Evolutionary conservation across 495 filamentous ascomycete species (phyloP).

Genomic region (Daldinia caldariorum): DNA sequence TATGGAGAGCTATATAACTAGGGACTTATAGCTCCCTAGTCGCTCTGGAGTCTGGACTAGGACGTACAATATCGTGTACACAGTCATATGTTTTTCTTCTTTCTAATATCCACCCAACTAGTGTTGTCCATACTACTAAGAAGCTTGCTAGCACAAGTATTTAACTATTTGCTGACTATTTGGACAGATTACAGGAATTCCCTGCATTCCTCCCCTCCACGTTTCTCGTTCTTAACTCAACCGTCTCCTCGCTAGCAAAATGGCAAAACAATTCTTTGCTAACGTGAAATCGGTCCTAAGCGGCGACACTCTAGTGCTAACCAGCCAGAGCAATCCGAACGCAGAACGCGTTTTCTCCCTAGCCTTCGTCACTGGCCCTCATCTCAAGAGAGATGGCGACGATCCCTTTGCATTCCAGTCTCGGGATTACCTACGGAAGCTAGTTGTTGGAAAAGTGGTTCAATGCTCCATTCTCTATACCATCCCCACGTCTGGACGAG

Average conservation of each 20-base stretch:
- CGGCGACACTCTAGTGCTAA: slow-evolving; percentile 88
- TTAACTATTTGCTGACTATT: slow-evolving; percentile 20
- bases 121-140: not conserved
- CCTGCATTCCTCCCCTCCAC: slow-evolving; percentile 38
- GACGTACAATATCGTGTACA: not conserved
- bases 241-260: slow-evolving; percentile 40
- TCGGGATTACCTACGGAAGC: slow-evolving; percentile 85
- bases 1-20: not conserved
- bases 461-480: slow-evolving; percentile 83
- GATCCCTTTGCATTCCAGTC: slow-evolving; percentile 93
- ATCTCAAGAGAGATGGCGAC: slow-evolving; percentile 86
- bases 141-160: not conserved
- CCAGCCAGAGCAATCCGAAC: slow-evolving; percentile 75
- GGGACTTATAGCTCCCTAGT: not conserved
- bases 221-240: slow-evolving; percentile 5
- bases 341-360: slow-evolving; percentile 86
- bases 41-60: not conserved
- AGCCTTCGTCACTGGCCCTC: slow-evolving; percentile 89
- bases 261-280: slow-evolving; percentile 63
- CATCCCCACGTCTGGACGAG: slow-evolving; percentile 83
- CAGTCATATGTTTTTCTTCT: slow-evolving; percentile 8
- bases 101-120: slow-evolving; percentile 8
- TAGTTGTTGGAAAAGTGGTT: slow-evolving; percentile 85
- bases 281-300: slow-evolving; percentile 94
- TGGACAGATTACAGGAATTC: slow-evolving; percentile 21